Percentiles rank a stretch among this genome's conserved stretches.
Evolutionary conservation across 192 early-diverging fungal species (phyloP).

Genomic region (Dispira parvispora): DNA sequence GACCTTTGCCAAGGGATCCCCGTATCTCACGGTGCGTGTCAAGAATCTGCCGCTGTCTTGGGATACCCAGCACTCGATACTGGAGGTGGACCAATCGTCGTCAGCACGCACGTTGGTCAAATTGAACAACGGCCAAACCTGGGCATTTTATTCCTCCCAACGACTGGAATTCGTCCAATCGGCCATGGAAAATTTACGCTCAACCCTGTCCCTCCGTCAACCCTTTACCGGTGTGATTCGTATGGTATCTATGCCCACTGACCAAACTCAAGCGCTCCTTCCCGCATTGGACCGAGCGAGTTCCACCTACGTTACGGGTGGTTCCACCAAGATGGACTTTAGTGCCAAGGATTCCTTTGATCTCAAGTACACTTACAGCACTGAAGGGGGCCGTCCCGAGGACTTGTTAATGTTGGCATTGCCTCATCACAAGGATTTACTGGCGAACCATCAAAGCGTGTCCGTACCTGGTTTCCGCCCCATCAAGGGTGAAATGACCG

Average conservation of each 20-base stretch:
- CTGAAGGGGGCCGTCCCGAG: conserved; percentile 19
- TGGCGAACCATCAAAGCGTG: conserved; percentile 12
- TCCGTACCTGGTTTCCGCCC: conserved; percentile 23
- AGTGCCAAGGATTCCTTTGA: conserved; percentile 6
- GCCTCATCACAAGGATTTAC: conserved; percentile 28
- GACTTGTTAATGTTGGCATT: conserved; percentile 24
- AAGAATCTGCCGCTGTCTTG: conserved; percentile 17
- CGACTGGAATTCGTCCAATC: background rate
- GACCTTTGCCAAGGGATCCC: conserved; percentile 31
- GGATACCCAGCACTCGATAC: conserved; percentile 24
- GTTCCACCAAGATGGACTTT: conserved; percentile 9
- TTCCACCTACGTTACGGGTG: conserved; percentile 25
- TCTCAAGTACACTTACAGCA: conserved; percentile 22
- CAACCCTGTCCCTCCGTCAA: background rate
- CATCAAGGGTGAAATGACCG: conserved; percentile 31
- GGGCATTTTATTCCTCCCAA: conserved; percentile 15
- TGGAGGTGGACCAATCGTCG: conserved; percentile 11
- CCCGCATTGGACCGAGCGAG: conserved; percentile 21
- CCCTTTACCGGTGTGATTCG: conserved; percentile 25
- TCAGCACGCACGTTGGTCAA: conserved; percentile 19
- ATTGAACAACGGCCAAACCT: conserved; percentile 28
- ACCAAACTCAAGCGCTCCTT: conserved; percentile 16
- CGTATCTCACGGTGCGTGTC: conserved; percentile 28
- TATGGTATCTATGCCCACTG: conserved; percentile 17
- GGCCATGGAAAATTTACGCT: background rate